These are phyloP conservation scores for Periconia sp. DNA, from an alignment of 2,329 filamentous ascomycete genomes.

Conservation along the genomic window DNA sequence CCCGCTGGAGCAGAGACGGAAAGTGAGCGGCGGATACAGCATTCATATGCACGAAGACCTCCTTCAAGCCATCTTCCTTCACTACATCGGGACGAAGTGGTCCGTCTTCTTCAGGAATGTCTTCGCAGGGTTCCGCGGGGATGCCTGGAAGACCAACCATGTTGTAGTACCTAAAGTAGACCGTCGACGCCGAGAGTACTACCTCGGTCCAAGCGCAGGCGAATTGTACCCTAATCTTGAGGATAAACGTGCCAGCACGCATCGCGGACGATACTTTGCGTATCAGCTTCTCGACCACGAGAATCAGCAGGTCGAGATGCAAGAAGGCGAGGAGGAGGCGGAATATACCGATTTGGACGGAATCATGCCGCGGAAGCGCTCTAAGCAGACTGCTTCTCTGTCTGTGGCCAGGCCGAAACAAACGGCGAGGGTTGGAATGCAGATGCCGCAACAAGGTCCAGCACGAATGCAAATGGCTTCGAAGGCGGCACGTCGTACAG, in stretches of 20 bases:
- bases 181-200: conserved; percentile 30
- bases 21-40: conserved; percentile 34
- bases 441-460: too few relatives aligned
- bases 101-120: conserved; percentile 38
- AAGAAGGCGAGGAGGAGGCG: conserved; percentile 41
- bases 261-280: conserved; percentile 30
- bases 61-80: conserved; percentile 40
- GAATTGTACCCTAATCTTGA: conserved; percentile 17
- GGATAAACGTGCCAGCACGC: conserved; percentile 21
- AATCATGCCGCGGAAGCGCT: conserved; percentile 1
- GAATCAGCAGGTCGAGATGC: conserved; percentile 25
- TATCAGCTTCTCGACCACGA: conserved; percentile 32
- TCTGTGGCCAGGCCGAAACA: background rate
- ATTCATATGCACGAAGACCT: conserved; percentile 40
- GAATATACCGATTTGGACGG: conserved; percentile 19
- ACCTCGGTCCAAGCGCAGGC: conserved; percentile 21
- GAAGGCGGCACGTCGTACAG: background rate
- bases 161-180: conserved; percentile 23
- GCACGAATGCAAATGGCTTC: background rate
- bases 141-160: conserved; percentile 28
- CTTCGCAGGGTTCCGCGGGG: conserved; percentile 24
- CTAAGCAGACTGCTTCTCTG: conserved; percentile 14
- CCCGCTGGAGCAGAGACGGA: conserved; percentile 33
- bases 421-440: too few relatives aligned
- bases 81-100: conserved; percentile 40